These are phyloP conservation scores for Candida suzukii DNA, from an alignment of 805 yeast species.

Conservation along the genomic window DNA sequence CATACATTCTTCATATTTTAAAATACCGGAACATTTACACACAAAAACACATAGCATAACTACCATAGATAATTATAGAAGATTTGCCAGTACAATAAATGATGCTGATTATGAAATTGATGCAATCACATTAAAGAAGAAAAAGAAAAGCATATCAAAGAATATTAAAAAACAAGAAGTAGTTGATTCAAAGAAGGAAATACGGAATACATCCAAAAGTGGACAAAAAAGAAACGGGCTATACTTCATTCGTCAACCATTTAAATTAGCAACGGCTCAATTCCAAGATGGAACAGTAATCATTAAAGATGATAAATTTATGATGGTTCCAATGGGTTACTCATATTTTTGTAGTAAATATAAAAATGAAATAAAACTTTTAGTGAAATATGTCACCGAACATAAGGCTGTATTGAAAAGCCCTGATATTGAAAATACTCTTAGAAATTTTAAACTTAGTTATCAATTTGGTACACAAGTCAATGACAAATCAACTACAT, in stretches of 20 bases:
- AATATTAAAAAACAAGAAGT: background rate
- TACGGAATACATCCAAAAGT: background rate
- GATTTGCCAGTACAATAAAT: background rate
- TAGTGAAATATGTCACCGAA: background rate
- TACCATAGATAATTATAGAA: too few relatives aligned
- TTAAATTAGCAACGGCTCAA: too few relatives aligned
- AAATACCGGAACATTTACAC: background rate
- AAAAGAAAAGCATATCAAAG: conserved; percentile 1
- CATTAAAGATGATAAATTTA: background rate
- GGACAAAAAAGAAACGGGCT: background rate
- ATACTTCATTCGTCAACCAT: too few relatives aligned
- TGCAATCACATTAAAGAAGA: conserved; percentile 1
- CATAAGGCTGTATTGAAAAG: background rate
- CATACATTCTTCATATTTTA: too few relatives aligned
- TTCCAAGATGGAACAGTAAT: too few relatives aligned
- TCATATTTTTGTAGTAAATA: background rate
- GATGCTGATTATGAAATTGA: conserved; percentile 2
- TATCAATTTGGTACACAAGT: background rate
- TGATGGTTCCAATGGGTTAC: background rate
- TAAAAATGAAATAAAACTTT: conserved; percentile 1
- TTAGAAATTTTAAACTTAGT: background rate
- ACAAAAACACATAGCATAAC: too few relatives aligned
- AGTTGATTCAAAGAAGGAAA: too few relatives aligned
- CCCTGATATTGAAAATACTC: background rate
- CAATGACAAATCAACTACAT: background rate